Conservation (phyloP, 2,329 filamentous ascomycete species). For the Cordyceps cateniannulata region DNA sequence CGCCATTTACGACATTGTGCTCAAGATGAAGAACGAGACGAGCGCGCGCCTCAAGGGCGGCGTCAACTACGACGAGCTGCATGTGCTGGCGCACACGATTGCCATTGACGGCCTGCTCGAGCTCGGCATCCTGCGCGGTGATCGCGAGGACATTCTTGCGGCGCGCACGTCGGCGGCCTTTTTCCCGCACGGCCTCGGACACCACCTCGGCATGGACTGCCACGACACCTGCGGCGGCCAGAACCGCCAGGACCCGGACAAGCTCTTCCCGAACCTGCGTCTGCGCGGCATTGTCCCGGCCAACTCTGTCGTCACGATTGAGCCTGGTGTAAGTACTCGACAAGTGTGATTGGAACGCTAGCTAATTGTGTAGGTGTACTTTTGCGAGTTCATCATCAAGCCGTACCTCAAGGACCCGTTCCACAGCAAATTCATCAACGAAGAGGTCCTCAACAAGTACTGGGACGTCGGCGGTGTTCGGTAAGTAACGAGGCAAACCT, state of each 20-base stretch:
- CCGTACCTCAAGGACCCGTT: conserved; percentile 68
- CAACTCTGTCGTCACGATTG: conserved; percentile 84
- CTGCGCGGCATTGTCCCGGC: conserved; percentile 69
- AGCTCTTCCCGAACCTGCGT: conserved; percentile 80
- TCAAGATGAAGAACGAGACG: conserved; percentile 78
- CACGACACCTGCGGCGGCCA: conserved; percentile 79
- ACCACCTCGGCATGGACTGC: conserved; percentile 89
- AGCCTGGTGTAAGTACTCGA: conserved; percentile 65
- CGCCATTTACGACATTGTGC: conserved; percentile 75
- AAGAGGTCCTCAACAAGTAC: conserved; percentile 65
- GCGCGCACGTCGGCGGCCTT: conserved; percentile 81
- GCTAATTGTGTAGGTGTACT: conserved; percentile 59
- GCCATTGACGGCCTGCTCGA: conserved; percentile 72
- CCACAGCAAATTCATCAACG: conserved; percentile 71
- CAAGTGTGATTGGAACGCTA: conserved; percentile 2
- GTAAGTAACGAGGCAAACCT: conserved; percentile 29
- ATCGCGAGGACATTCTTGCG: conserved; percentile 66
- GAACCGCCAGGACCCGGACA: conserved; percentile 71
- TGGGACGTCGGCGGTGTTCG: conserved; percentile 75
- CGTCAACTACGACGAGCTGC: conserved; percentile 74
- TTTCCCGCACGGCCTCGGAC: conserved; percentile 84
- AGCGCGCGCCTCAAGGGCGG: conserved; percentile 68
- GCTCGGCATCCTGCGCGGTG: conserved; percentile 66
- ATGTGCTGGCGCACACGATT: conserved; percentile 71
- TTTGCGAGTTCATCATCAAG: conserved; percentile 81